Evolutionary conservation across 1,139 yeast species (phyloP).

Genomic region (Geotrichum restrictum): DNA sequence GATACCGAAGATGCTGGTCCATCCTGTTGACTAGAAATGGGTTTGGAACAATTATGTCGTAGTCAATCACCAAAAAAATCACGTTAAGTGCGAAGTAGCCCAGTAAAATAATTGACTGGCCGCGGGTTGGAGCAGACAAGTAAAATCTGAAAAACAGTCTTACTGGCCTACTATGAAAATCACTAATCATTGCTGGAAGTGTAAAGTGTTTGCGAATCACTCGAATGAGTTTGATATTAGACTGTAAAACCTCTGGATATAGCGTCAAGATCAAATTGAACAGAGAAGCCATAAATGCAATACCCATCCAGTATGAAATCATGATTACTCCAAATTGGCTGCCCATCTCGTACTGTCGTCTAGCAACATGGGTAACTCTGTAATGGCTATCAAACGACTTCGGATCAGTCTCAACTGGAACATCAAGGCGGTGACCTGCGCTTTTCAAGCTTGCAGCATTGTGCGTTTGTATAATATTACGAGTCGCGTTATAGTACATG

Average conservation of each 20-base stretch:
- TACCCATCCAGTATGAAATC: conserved; percentile 30
- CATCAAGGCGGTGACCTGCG: not conserved
- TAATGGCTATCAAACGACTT: conserved; percentile 11
- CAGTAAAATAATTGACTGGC: conserved; percentile 32
- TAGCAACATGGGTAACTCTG: conserved; percentile 17
- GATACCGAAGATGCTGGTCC: conserved; percentile 39
- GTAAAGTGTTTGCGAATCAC: conserved; percentile 32
- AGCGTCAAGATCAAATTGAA: conserved; percentile 23
- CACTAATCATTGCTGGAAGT: conserved; percentile 36
- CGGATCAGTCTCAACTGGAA: conserved; percentile 2
- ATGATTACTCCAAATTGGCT: conserved; percentile 28
- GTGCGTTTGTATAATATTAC: not conserved
- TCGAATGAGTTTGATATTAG: conserved; percentile 23
- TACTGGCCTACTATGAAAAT: conserved; percentile 33
- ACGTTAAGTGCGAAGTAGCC: conserved; percentile 32
- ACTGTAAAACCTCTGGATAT: conserved; percentile 23
- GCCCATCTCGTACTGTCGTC: conserved; percentile 35
- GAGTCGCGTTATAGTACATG: conserved; percentile 15
- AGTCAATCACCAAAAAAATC: conserved; percentile 26
- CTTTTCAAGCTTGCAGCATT: not conserved
- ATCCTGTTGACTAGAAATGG: conserved; percentile 26
- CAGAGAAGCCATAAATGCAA: conserved; percentile 24
- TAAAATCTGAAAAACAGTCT: conserved; percentile 24
- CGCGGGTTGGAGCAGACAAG: conserved; percentile 35
- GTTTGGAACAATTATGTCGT: conserved; percentile 26